Conservation (phyloP, 2,329 filamentous ascomycete species). For the Epichloe amarillans region DNA sequence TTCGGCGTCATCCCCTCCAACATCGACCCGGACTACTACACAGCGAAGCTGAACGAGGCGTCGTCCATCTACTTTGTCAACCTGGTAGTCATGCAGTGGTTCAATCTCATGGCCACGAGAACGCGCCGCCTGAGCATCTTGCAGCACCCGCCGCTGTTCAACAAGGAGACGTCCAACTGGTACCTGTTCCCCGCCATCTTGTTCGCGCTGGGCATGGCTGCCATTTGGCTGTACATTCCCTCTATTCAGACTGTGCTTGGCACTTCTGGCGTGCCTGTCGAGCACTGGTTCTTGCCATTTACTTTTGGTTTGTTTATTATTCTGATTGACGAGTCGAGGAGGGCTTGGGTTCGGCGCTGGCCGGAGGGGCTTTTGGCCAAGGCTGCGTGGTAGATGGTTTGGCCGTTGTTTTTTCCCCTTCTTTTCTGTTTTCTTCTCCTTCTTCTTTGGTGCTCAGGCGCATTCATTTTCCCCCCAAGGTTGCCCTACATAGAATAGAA, state of each 20-base stretch:
- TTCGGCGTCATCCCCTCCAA: constrained; percentile 42
- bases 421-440: background rate
- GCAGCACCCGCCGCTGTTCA: constrained; percentile 57
- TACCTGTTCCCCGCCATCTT: constrained; percentile 57
- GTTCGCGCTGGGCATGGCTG: constrained; percentile 54
- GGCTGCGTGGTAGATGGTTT: constrained; percentile 37
- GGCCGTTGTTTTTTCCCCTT: background rate
- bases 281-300: constrained; percentile 66
- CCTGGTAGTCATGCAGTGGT: constrained; percentile 71
- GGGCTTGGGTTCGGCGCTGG: constrained; percentile 46
- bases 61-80: constrained; percentile 71
- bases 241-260: constrained; percentile 45
- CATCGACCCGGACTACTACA: constrained; percentile 41
- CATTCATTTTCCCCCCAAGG: too few species aligned
- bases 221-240: constrained; percentile 59
- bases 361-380: constrained; percentile 43
- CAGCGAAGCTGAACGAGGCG: constrained; percentile 44
- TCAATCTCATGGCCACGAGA: constrained; percentile 58
- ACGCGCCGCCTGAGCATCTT: constrained; percentile 55
- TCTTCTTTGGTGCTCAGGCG: background rate
- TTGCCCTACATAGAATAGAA: too few species aligned
- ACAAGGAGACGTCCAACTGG: constrained; percentile 50
- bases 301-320: constrained; percentile 49
- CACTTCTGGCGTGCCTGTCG: constrained; percentile 52
- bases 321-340: constrained; percentile 52